Evolutionary conservation across 202 grass and related monocot genomes (phyloP).

Genomic region (Eragrostis tef): DNA sequence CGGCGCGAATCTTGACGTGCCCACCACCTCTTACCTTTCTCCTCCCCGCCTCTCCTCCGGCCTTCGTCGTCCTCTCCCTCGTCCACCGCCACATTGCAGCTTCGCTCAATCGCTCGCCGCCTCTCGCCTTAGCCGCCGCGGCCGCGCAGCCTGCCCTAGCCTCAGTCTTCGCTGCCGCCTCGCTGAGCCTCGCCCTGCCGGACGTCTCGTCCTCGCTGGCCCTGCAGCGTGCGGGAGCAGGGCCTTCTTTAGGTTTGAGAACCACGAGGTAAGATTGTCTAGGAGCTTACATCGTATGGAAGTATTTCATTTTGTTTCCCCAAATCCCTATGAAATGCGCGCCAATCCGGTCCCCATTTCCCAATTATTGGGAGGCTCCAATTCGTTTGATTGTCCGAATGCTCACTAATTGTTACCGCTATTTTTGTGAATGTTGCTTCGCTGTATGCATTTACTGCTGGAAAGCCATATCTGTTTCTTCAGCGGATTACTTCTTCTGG

Average conservation of each 20-base stretch:
- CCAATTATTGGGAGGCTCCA: not conserved
- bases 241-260: not conserved
- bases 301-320: not conserved
- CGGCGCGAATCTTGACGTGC: not conserved
- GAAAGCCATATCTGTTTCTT: not conserved
- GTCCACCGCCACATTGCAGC: slow-evolving; percentile 7
- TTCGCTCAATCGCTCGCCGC: not conserved
- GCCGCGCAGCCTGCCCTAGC: no score
- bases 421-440: slow-evolving; percentile 9
- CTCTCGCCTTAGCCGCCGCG: not conserved
- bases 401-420: not conserved
- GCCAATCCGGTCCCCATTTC: not conserved
- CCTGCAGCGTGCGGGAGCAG: not conserved
- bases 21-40: slow-evolving; percentile 3
- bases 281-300: not conserved
- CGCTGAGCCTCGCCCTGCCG: not conserved
- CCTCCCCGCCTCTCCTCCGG: not conserved
- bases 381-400: not conserved
- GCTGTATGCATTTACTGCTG: slow-evolving; percentile 14
- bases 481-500: not conserved
- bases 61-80: not conserved
- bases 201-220: not conserved
- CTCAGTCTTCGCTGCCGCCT: not conserved
- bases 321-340: not conserved
- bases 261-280: not conserved